Conservation (phyloP, 192 early-diverging fungal species). For the Funneliformis geosporum region DNA sequence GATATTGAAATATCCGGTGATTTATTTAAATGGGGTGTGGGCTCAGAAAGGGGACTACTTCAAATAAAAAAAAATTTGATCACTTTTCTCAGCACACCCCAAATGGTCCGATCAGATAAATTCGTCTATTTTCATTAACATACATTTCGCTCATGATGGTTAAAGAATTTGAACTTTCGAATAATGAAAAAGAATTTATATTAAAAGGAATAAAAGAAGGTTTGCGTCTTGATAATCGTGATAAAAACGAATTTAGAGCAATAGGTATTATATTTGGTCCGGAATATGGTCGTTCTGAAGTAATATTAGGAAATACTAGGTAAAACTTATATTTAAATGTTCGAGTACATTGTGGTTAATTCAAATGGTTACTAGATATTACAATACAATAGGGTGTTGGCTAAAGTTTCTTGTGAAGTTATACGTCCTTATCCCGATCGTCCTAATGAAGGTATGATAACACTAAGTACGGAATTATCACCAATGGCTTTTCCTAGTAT, state of each 20-base stretch:
- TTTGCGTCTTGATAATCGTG: conserved; percentile 77
- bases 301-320: conserved; percentile 83
- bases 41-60: no score
- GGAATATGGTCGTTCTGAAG: conserved; percentile 72
- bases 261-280: conserved; percentile 68
- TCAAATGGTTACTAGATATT: no score
- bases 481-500: conserved; percentile 81
- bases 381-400: conserved; percentile 54
- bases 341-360: not conserved
- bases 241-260: conserved; percentile 71
- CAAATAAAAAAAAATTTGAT: no score
- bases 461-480: conserved; percentile 86
- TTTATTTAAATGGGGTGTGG: no score
- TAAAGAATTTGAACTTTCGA: conserved; percentile 61
- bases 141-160: conserved; percentile 44
- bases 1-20: no score
- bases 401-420: conserved; percentile 70
- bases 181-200: conserved; percentile 78
- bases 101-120: no score
- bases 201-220: conserved; percentile 68
- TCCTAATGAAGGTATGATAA: conserved; percentile 84
- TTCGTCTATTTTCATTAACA: no score
- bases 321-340: conserved; percentile 8
- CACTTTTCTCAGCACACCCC: no score
- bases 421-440: conserved; percentile 69